Evolutionary conservation across 2,329 filamentous ascomycete genomes (phyloP).

Genomic region (Salinomyces thailandicus): DNA sequence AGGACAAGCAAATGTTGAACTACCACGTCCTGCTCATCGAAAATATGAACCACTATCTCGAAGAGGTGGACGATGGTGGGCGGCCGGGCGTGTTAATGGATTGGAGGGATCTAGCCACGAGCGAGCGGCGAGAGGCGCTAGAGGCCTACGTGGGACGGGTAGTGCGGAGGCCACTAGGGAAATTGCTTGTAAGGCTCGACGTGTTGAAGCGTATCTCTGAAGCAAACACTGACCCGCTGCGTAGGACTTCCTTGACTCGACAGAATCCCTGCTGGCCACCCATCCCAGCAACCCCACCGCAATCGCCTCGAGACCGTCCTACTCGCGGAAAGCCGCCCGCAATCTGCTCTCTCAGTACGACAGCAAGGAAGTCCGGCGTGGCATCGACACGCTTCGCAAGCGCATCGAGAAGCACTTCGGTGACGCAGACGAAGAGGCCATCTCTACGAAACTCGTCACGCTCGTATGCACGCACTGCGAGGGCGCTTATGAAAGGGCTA

Average conservation of each 20-base stretch:
- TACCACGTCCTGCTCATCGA: slow-evolving; percentile 96
- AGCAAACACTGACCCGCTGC: not conserved
- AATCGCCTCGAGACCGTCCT: slow-evolving; percentile 71
- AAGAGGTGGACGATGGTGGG: slow-evolving; percentile 63
- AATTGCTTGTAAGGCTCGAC: slow-evolving; percentile 52
- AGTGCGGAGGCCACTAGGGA: slow-evolving; percentile 78
- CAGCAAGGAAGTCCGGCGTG: slow-evolving; percentile 72
- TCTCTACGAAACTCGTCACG: slow-evolving; percentile 49
- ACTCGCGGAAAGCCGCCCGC: slow-evolving; percentile 72
- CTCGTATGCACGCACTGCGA: slow-evolving; percentile 54
- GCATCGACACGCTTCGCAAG: slow-evolving; percentile 68
- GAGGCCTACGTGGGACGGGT: slow-evolving; percentile 76
- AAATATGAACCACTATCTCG: slow-evolving; percentile 96
- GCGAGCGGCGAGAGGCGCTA: slow-evolving; percentile 80
- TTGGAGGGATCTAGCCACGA: slow-evolving; percentile 68
- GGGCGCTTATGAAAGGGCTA: slow-evolving; percentile 42
- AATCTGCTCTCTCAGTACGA: slow-evolving; percentile 76
- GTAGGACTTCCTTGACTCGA: slow-evolving; percentile 79
- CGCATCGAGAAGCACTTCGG: slow-evolving; percentile 96
- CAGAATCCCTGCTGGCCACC: slow-evolving; percentile 57
- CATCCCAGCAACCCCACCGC: slow-evolving; percentile 39
- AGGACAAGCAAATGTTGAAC: slow-evolving; percentile 94
- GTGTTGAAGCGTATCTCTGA: not conserved
- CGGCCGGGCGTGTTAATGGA: slow-evolving; percentile 66
- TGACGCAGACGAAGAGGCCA: slow-evolving; percentile 64